Evolutionary conservation across 2,329 filamentous ascomycete species (phyloP), one percentile per base, ranked within the genome.

Genomic region (Talaromyces albobiverticillius): DNA sequence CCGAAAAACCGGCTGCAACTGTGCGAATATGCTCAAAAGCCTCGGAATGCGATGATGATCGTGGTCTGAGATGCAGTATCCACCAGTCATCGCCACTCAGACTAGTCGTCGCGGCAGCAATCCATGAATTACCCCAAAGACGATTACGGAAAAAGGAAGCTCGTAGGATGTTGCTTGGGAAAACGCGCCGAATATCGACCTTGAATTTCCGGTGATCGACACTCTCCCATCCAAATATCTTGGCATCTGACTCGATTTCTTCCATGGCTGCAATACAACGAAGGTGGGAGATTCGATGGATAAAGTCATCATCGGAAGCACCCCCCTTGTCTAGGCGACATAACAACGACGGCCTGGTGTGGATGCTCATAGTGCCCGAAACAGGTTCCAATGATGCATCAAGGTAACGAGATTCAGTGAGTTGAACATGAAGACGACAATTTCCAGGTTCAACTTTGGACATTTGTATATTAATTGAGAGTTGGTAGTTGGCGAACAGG

Each of bases 31-130:
- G 51, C n/a, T 29, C 23, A 31, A 55, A 41, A 23, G 46, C 55
- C 14, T 40, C 42, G 36, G 59, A 57, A 38, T 58, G 38, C 32
- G 61, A 32, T 16, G 61, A 47, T 22, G 60, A 41, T 25, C 51
- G 51, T 25, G 62, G 55, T 42, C 57, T 62, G 59, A 71, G 55
- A 56, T 70, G 69, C 23, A 90, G 76, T 56, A 92, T 75, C 84
- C 87, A 92, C 89, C 89, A 95, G 57, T 80, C 81, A 66, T 94
- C 89, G 51, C 89, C 89, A 63, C 80, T 79, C 64, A 88, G 78
- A 66, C 86, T 85, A 67, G 90, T 79, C 50, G 84, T 84, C 43
- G 88, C 80, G 60, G 86, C 85, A 36, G 95, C 74, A 58, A 86
- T 83, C 89, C 90, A 96, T 50, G 81, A 76, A 13, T 80, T 67